Percentiles rank a stretch among this genome's conserved stretches.
Evolutionary conservation across 164 flowering plant genomes (phyloP).

Genomic region (Stephania japonica): DNA sequence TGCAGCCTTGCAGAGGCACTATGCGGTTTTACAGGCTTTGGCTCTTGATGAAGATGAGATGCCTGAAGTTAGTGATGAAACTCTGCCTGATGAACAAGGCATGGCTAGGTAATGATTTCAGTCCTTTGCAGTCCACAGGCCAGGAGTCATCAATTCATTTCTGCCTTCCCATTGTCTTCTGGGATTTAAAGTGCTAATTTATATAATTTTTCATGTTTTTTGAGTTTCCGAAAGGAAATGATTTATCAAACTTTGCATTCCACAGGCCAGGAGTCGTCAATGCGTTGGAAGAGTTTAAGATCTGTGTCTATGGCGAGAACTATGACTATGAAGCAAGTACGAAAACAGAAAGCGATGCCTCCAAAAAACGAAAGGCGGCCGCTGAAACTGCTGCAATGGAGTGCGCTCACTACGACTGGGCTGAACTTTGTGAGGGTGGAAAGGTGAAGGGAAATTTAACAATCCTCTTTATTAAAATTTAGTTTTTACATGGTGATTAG

Average conservation of each 20-base stretch:
- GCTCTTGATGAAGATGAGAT: conserved; percentile 93
- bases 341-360: conserved; percentile 35
- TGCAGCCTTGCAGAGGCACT: conserved; percentile 95
- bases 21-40: conserved; percentile 81
- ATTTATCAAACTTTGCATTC: conserved; percentile 7
- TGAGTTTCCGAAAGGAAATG: not conserved
- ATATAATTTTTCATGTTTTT: not conserved
- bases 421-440: conserved; percentile 75
- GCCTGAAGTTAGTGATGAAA: conserved; percentile 82
- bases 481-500: not conserved
- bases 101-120: conserved; percentile 55
- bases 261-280: conserved; percentile 69
- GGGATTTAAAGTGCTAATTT: not conserved
- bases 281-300: conserved; percentile 77
- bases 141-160: not conserved
- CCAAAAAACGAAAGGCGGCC: conserved; percentile 68
- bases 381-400: conserved; percentile 53
- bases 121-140: not conserved
- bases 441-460: conserved; percentile 40
- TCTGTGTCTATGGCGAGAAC: conserved; percentile 75
- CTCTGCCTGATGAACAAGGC: conserved; percentile 95
- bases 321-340: conserved; percentile 32
- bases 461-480: not conserved
- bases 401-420: conserved; percentile 62
- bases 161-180: not conserved